phyloP scores from a whole-genome alignment of 495 filamentous ascomycete genomes.

The Amniculicola lignicola region DNA sequence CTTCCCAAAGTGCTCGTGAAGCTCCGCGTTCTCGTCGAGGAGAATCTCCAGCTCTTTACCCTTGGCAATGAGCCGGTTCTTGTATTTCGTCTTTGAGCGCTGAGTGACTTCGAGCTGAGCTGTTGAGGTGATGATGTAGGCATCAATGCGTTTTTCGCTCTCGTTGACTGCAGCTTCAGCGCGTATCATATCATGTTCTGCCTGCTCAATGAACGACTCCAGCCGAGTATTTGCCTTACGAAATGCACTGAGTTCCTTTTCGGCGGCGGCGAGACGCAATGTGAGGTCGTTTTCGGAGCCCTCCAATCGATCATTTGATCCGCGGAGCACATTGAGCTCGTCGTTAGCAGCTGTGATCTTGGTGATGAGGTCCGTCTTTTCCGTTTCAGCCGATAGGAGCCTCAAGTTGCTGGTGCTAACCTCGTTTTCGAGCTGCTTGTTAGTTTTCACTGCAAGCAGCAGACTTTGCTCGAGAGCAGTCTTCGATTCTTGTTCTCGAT shows the following conservation, averaged over 20 bases:
- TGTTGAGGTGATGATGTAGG: constrained; percentile 19
- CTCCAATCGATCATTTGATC: not conserved
- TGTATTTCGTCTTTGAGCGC: constrained; percentile 23
- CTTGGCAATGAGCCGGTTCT: constrained; percentile 16
- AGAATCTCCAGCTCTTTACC: constrained; percentile 27
- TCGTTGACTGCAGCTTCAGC: constrained; percentile 25
- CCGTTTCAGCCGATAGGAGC: constrained; percentile 2
- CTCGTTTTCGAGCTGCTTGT: constrained; percentile 13
- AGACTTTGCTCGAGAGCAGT: too few species aligned
- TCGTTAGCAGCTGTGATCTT: constrained; percentile 2
- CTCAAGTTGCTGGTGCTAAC: not conserved
- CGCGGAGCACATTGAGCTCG: constrained; percentile 1
- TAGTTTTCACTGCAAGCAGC: too few species aligned
- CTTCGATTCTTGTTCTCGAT: too few species aligned
- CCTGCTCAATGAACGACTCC: constrained; percentile 25
- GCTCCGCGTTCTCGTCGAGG: constrained; percentile 21
- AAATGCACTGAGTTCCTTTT: constrained; percentile 21
- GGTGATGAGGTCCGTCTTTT: not conserved
- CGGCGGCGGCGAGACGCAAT: constrained; percentile 18
- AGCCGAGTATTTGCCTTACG: constrained; percentile 16
- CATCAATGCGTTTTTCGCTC: constrained; percentile 24
- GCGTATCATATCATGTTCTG: constrained; percentile 25
- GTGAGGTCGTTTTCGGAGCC: constrained; percentile 19
- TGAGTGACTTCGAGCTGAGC: constrained; percentile 17
- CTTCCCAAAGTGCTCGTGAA: constrained; percentile 13